Conservation (phyloP, 202 grass and related monocot genomes). For the Setaria italica region DNA sequence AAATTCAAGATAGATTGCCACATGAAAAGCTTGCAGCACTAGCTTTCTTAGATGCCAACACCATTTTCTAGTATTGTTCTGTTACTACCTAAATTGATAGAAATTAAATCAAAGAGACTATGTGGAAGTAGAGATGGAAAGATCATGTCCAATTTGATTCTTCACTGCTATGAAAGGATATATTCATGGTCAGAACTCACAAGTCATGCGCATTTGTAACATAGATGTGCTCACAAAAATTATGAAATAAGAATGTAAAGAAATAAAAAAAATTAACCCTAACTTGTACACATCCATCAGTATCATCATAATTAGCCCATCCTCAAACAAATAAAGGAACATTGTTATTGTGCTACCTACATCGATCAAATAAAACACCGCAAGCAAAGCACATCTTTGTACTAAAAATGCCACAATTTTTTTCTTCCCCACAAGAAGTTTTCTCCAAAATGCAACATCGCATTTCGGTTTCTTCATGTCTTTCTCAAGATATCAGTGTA, state of each 20-base stretch:
- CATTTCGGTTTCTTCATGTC: background rate
- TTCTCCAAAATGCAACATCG: background rate
- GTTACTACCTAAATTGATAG: background rate
- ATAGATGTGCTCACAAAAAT: background rate
- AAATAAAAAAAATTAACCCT: background rate
- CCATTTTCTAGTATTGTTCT: background rate
- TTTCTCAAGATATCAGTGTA: background rate
- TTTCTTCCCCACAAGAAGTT: background rate
- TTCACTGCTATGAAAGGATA: background rate
- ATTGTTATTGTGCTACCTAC: background rate
- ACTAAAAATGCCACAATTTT: background rate
- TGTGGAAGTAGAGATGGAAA: background rate
- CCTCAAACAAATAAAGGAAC: background rate
- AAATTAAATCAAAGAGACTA: background rate
- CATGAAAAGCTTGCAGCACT: background rate
- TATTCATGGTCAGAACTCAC: background rate
- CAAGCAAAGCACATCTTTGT: background rate
- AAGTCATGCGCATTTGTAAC: background rate
- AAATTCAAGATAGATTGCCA: conserved; percentile 19
- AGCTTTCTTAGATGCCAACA: background rate
- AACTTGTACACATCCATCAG: background rate
- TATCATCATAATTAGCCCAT: background rate
- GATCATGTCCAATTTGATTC: background rate
- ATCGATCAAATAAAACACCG: background rate
- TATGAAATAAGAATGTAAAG: background rate